Evolutionary conservation across 179 eudicot genomes (phyloP).

Genomic region (Nepenthes alata): DNA sequence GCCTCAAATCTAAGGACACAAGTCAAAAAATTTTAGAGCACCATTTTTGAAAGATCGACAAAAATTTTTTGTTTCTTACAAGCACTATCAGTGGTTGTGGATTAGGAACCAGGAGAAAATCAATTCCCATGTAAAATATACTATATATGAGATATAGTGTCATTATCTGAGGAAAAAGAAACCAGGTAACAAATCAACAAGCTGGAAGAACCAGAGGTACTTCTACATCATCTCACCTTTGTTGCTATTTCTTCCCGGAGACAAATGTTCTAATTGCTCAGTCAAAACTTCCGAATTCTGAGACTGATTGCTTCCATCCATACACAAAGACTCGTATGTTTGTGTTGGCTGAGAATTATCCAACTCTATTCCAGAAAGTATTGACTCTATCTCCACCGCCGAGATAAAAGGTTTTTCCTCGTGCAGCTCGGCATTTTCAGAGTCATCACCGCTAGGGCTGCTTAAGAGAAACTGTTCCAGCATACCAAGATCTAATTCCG

Average conservation of each 20-base stretch:
- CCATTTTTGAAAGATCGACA: too few relatives aligned
- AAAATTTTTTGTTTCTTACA: too few relatives aligned
- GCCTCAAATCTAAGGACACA: too few relatives aligned
- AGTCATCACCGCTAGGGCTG: conserved; percentile 28
- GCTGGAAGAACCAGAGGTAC: too few relatives aligned
- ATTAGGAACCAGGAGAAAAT: too few relatives aligned
- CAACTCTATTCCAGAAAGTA: conserved; percentile 7
- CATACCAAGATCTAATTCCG: conserved; percentile 30
- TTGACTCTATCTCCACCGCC: conserved; percentile 18
- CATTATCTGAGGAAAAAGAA: too few relatives aligned
- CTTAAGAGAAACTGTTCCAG: conserved; percentile 48
- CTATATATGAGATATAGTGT: too few relatives aligned
- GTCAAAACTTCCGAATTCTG: conserved; percentile 23
- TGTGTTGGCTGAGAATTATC: conserved; percentile 6
- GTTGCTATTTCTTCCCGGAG: conserved; percentile 14
- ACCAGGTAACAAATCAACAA: too few relatives aligned
- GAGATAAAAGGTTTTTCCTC: conserved; percentile 10
- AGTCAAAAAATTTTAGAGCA: too few relatives aligned
- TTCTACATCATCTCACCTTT: neutral
- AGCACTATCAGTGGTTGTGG: too few relatives aligned
- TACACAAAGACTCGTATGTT: neutral
- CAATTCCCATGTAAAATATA: too few relatives aligned
- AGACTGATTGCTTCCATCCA: conserved; percentile 2
- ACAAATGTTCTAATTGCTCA: conserved; percentile 22
- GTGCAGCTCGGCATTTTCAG: conserved; percentile 11